Evolutionary conservation across 768 basidiomycete genomes (phyloP).

Genomic region (Psilocybe tampanensis): DNA sequence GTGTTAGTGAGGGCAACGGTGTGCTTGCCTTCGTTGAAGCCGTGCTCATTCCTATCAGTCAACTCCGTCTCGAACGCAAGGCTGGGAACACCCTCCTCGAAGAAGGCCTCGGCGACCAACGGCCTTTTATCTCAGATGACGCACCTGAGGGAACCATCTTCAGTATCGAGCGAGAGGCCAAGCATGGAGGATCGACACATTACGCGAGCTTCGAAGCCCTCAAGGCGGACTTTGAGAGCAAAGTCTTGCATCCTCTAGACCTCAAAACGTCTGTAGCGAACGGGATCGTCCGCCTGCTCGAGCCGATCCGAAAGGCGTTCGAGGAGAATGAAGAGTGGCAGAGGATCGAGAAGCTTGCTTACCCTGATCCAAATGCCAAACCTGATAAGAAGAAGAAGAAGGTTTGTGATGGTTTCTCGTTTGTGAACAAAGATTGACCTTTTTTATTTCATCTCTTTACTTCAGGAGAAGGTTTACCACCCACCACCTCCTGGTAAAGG

Average conservation of each 20-base stretch:
- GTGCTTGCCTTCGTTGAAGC: conserved; percentile 82
- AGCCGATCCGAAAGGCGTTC: conserved; percentile 81
- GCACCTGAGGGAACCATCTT: conserved; percentile 87
- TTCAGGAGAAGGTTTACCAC: conserved; percentile 78
- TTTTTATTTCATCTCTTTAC: no score
- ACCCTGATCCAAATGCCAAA: conserved; percentile 75
- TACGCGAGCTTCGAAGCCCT: conserved; percentile 68
- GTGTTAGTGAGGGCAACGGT: conserved; percentile 86
- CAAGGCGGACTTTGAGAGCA: conserved; percentile 72
- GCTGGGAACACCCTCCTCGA: conserved; percentile 50
- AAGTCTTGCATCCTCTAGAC: conserved; percentile 86
- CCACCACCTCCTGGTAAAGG: conserved; percentile 84
- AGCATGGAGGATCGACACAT: conserved; percentile 81
- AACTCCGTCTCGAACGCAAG: conserved; percentile 65
- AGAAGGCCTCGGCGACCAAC: conserved; percentile 50
- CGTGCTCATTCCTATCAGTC: conserved; percentile 86
- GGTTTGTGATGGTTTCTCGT: conserved; percentile 25
- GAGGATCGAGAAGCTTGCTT: conserved; percentile 74
- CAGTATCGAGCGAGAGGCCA: conserved; percentile 74
- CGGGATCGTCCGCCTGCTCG: conserved; percentile 73
- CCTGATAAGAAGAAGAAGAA: conserved; percentile 72
- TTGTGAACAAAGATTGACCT: background rate
- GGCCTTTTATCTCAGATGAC: conserved; percentile 63
- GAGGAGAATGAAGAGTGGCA: conserved; percentile 82
- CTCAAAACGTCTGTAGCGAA: conserved; percentile 79